phyloP scores from a whole-genome alignment of 1,284 basidiomycete species.

The Fomitopsis palustris region DNA sequence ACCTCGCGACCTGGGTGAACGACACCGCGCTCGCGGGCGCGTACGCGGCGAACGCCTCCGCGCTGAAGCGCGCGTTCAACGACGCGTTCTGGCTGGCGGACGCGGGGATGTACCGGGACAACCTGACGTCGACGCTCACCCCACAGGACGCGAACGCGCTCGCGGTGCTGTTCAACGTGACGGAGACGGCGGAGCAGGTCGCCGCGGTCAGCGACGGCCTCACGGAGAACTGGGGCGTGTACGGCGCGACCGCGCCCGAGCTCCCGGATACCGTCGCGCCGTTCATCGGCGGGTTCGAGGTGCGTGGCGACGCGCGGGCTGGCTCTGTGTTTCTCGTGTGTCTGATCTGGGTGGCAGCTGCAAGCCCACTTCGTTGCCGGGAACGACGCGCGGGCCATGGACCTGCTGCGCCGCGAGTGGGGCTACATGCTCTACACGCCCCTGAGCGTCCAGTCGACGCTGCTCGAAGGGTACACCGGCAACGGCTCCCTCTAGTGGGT shows the following conservation, averaged over 20 bases:
- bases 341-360: constrained; percentile 26
- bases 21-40: constrained; percentile 27
- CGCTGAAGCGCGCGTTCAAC: constrained; percentile 41
- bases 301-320: constrained; percentile 12
- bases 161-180: constrained; percentile 48
- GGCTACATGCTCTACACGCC: constrained; percentile 54
- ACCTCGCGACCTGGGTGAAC: constrained; percentile 43
- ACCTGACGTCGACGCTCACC: constrained; percentile 37
- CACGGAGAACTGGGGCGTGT: constrained; percentile 44
- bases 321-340: not conserved
- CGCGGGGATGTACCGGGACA: constrained; percentile 46
- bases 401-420: constrained; percentile 46
- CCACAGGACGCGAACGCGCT: constrained; percentile 52
- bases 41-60: constrained; percentile 40
- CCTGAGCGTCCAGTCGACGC: constrained; percentile 45
- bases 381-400: constrained; percentile 44
- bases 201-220: constrained; percentile 40
- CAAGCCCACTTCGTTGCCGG: constrained; percentile 50
- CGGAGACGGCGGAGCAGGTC: constrained; percentile 37
- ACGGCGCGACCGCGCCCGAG: constrained; percentile 47
- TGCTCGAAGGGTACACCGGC: constrained; percentile 48
- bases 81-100: constrained; percentile 39
- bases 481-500: constrained; percentile 47
- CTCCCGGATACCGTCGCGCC: constrained; percentile 49
- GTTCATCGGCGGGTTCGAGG: constrained; percentile 50